Evolutionary conservation across 768 basidiomycete species (phyloP).

Genomic region (Dacryopinax spathularia): DNA sequence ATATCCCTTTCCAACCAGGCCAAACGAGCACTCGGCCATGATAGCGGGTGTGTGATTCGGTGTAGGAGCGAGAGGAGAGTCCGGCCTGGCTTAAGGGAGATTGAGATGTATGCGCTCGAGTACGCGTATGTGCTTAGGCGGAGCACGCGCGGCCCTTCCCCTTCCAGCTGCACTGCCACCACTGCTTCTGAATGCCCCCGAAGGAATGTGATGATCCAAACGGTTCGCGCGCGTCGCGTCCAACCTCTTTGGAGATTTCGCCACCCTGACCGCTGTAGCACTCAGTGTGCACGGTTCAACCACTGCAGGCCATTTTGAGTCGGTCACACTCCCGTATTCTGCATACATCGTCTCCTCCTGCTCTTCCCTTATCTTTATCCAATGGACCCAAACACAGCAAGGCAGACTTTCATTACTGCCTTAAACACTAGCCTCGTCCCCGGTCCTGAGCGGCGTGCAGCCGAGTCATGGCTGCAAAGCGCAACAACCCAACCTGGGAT

Average conservation of each 20-base stretch:
- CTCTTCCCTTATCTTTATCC: neutral
- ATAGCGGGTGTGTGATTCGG: too few relatives aligned
- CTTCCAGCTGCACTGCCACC: neutral
- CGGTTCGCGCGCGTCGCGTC: neutral
- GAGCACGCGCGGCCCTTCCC: constrained; percentile 1
- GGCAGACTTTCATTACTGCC: neutral
- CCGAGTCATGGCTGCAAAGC: neutral
- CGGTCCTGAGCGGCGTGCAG: neutral
- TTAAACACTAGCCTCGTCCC: neutral
- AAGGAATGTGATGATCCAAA: too few relatives aligned
- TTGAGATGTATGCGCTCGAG: neutral
- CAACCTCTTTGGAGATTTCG: neutral
- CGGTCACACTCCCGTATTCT: neutral
- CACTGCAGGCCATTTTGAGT: too few relatives aligned
- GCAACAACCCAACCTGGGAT: neutral
- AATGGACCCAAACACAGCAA: neutral
- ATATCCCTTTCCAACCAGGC: constrained; percentile 82
- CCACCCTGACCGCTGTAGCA: neutral
- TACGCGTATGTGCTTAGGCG: neutral
- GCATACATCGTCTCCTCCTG: neutral
- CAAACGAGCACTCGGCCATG: constrained; percentile 62
- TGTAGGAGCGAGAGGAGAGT: neutral
- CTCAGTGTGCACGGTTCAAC: too few relatives aligned
- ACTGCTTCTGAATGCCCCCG: neutral
- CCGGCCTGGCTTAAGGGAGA: neutral